Evolutionary conservation across 352 stramenopile species (phyloP).

Genomic region (Phytopythium delawarense): DNA sequence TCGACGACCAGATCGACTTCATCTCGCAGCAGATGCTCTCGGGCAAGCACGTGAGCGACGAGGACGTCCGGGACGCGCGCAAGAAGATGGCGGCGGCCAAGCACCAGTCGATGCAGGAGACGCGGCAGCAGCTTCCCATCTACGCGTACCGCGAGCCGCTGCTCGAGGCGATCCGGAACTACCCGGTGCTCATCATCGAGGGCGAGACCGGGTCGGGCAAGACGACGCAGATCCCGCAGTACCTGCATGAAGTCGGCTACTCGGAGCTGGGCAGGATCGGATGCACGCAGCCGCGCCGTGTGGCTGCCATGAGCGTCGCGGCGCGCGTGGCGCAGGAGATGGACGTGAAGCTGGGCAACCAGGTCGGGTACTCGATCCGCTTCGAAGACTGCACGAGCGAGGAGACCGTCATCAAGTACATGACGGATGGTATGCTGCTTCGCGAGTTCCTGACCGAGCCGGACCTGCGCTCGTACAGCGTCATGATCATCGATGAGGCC

Average conservation of each 20-base stretch:
- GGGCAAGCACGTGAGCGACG: conserved; percentile 78
- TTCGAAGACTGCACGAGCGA: conserved; percentile 99
- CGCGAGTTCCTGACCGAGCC: conserved; percentile 98
- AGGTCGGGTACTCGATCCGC: conserved; percentile 98
- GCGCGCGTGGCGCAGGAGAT: conserved; percentile 98
- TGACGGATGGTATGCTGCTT: conserved; percentile 99
- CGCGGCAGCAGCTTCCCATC: conserved; percentile 95
- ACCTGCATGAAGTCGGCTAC: conserved; percentile 96
- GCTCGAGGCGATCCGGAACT: conserved; percentile 95
- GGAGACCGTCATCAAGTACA: conserved; percentile 98
- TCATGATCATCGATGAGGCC: conserved; percentile 99
- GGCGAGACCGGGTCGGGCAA: conserved; percentile 95
- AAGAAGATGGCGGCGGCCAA: conserved; percentile 73
- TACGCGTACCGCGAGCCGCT: conserved; percentile 98
- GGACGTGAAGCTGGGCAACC: conserved; percentile 95
- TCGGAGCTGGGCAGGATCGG: conserved; percentile 95
- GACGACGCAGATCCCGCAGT: conserved; percentile 99
- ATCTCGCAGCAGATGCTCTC: conserved; percentile 91
- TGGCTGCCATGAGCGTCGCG: conserved; percentile 99
- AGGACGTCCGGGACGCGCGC: conserved; percentile 66
- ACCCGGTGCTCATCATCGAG: conserved; percentile 84
- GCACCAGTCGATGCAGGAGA: conserved; percentile 94
- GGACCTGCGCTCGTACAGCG: conserved; percentile 94
- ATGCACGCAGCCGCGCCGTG: conserved; percentile 94
- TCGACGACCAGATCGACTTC: conserved; percentile 99